Conservation (phyloP, 2,329 filamentous ascomycete species). For the Neofusicoccum umdonicola region DNA sequence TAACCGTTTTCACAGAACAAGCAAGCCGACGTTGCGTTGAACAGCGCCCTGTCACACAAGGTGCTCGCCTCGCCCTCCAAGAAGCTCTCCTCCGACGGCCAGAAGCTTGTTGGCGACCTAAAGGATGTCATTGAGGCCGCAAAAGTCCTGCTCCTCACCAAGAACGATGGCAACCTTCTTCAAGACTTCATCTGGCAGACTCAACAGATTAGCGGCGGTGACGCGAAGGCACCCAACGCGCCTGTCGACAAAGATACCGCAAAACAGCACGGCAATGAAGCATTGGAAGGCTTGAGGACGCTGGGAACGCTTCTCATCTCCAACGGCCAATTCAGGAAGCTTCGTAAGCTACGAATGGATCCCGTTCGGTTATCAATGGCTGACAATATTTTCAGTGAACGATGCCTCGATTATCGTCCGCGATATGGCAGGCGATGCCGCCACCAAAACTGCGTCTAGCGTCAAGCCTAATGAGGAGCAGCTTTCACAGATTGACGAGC, state of each 20-base stretch:
- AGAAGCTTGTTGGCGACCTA: constrained; percentile 72
- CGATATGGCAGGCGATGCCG: constrained; percentile 89
- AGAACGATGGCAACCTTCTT: constrained; percentile 90
- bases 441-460: constrained; percentile 70
- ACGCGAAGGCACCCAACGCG: constrained; percentile 60
- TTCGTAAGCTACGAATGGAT: constrained; percentile 56
- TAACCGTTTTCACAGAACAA: constrained; percentile 63
- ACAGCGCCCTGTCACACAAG: constrained; percentile 75
- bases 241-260: constrained; percentile 74
- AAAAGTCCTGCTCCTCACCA: constrained; percentile 80
- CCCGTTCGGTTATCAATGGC: background rate
- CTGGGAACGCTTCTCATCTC: constrained; percentile 87
- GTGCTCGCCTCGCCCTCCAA: constrained; percentile 67
- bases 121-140: constrained; percentile 78
- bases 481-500: constrained; percentile 72
- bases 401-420: constrained; percentile 79
- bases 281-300: constrained; percentile 79
- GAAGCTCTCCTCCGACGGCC: constrained; percentile 80
- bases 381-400: constrained; percentile 52
- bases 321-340: constrained; percentile 93
- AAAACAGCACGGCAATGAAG: constrained; percentile 79
- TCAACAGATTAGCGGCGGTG: constrained; percentile 66
- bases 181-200: constrained; percentile 98
- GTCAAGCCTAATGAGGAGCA: constrained; percentile 77
- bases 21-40: constrained; percentile 92